phyloP scores from a whole-genome alignment of 2,329 filamentous ascomycete genomes.

The Stachybotrys chartarum region DNA sequence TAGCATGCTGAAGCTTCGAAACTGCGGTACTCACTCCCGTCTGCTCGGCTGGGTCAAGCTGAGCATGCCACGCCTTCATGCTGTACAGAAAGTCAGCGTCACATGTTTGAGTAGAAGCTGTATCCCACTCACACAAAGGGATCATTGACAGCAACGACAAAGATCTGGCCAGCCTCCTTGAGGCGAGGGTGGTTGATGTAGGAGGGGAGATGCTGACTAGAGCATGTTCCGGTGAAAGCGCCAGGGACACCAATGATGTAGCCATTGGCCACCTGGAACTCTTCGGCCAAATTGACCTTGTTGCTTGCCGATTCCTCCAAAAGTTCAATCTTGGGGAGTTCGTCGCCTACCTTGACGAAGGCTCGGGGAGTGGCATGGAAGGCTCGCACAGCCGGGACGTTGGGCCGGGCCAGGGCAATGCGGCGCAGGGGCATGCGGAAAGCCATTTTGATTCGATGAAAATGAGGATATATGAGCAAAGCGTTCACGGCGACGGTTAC shows the following conservation, averaged over 20 bases:
- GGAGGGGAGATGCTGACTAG: constrained; percentile 67
- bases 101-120: background rate
- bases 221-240: constrained; percentile 59
- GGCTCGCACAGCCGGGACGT: constrained; percentile 18
- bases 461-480: no score
- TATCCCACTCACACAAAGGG: constrained; percentile 70
- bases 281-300: constrained; percentile 79
- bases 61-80: constrained; percentile 82
- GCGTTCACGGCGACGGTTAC: no score
- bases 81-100: constrained; percentile 32
- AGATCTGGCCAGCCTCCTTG: constrained; percentile 74
- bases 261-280: constrained; percentile 64
- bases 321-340: constrained; percentile 69
- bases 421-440: constrained; percentile 28
- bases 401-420: constrained; percentile 20
- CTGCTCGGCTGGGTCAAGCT: constrained; percentile 66
- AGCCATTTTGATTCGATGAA: constrained; percentile 19
- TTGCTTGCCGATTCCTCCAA: constrained; percentile 83
- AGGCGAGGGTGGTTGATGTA: constrained; percentile 77
- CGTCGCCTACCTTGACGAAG: constrained; percentile 71
- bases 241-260: constrained; percentile 81
- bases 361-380: constrained; percentile 61
- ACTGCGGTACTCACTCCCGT: constrained; percentile 60
- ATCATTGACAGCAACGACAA: constrained; percentile 90
- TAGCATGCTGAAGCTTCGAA: background rate